Conservation (phyloP, 305 asterid species). For the Fraxinus xanthoxyloides region DNA sequence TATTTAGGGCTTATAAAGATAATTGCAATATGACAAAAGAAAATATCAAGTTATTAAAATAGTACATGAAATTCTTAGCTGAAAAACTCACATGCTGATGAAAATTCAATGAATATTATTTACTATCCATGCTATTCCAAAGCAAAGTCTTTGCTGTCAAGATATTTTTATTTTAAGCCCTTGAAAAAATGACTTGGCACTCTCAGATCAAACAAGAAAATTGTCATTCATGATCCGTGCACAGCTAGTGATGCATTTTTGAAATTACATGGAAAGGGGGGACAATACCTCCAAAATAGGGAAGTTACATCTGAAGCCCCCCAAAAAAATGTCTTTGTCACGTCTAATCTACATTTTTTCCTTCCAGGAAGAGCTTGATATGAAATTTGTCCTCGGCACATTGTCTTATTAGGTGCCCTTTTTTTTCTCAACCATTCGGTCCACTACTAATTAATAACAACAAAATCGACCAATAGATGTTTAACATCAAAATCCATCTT, state of each 20-base stretch:
- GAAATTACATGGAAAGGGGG: conserved; percentile 20
- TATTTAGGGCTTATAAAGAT: conserved; percentile 1
- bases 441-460: neutral
- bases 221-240: neutral
- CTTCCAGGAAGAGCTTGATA: conserved; percentile 19
- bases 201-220: conserved; percentile 1
- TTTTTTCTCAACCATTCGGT: conserved; percentile 1
- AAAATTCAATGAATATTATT: neutral
- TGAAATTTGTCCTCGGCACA: neutral
- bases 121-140: neutral
- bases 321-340: conserved; percentile 18
- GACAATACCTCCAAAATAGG: conserved; percentile 23
- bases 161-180: conserved; percentile 7
- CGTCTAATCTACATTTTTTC: conserved; percentile 11
- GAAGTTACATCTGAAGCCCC: conserved; percentile 29
- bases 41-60: neutral
- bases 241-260: neutral
- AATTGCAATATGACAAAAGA: conserved; percentile 5
- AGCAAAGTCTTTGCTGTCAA: neutral
- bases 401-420: conserved; percentile 11
- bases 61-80: neutral
- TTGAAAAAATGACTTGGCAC: conserved; percentile 1
- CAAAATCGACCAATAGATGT: neutral
- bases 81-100: neutral
- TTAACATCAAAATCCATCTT: neutral